Conservation (phyloP, 495 filamentous ascomycete species). For the Xeromyces bisporus region DNA sequence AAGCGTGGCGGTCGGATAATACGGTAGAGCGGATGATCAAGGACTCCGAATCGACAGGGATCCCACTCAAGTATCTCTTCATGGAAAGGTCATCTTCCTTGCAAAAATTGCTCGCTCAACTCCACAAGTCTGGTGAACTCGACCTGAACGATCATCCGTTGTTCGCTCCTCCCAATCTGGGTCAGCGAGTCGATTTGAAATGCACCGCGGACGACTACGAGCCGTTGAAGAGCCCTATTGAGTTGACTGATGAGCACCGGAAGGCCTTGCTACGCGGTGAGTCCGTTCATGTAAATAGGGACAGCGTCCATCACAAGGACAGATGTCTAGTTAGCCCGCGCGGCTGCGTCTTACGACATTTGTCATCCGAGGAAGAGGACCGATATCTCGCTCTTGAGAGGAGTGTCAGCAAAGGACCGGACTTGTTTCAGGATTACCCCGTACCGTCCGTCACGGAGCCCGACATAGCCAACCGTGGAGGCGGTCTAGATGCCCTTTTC, state of each 20-base stretch:
- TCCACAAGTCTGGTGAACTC: constrained; percentile 31
- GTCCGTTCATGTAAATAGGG: constrained; percentile 18
- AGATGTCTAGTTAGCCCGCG: constrained; percentile 57
- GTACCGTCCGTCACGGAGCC: constrained; percentile 14
- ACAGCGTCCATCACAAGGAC: constrained; percentile 23
- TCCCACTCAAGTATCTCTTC: constrained; percentile 23
- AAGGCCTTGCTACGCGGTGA: constrained; percentile 25
- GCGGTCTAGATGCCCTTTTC: constrained; percentile 27
- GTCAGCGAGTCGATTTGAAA: constrained; percentile 34
- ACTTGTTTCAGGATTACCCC: constrained; percentile 18
- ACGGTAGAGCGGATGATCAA: constrained; percentile 25
- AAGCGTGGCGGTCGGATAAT: constrained; percentile 28
- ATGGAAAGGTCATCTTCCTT: constrained; percentile 23
- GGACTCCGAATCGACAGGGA: constrained; percentile 20
- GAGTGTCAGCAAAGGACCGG: constrained; percentile 23
- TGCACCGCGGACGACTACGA: constrained; percentile 29
- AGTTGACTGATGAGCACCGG: constrained; percentile 24
- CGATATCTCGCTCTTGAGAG: constrained; percentile 61
- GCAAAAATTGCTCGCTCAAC: constrained; percentile 29
- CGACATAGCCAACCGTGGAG: constrained; percentile 23
- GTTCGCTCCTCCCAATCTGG: constrained; percentile 37
- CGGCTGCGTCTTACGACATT: constrained; percentile 58
- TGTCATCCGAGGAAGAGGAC: constrained; percentile 60
- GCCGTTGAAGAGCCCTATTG: constrained; percentile 18
- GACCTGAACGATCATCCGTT: constrained; percentile 34